A percentile compares a stretch with the other conserved stretches of the same genome.
These are phyloP conservation scores for Talaromyces rugulosus DNA, from an alignment of 2,329 filamentous ascomycete species.

Conservation along the genomic window DNA sequence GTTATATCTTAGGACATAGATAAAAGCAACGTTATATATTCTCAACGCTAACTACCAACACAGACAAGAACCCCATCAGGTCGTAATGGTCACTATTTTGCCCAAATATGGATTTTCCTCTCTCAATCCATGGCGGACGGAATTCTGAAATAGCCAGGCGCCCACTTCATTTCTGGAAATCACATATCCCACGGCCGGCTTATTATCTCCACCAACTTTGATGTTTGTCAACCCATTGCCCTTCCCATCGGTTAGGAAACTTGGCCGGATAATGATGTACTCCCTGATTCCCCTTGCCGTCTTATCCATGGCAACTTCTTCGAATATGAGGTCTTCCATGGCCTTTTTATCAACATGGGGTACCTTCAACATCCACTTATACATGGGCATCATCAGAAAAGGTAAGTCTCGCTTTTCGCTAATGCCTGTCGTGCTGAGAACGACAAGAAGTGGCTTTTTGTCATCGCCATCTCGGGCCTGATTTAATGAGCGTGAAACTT, in stretches of 20 bases:
- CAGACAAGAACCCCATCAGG: not conserved
- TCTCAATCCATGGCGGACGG: conserved; percentile 12
- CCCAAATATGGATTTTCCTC: not conserved
- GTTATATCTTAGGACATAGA: not conserved
- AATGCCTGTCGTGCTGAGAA: conserved; percentile 32
- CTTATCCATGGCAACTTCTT: not conserved
- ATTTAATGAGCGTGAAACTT: conserved; percentile 11
- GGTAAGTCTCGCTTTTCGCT: conserved; percentile 28
- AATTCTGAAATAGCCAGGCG: conserved; percentile 25
- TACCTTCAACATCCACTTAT: conserved; percentile 21
- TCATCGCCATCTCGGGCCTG: not conserved
- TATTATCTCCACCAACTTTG: conserved; percentile 20
- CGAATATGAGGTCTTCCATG: conserved; percentile 16
- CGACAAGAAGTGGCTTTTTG: conserved; percentile 22
- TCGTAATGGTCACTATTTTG: not conserved
- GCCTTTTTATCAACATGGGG: conserved; percentile 21
- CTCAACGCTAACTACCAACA: not conserved
- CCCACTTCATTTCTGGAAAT: conserved; percentile 27
- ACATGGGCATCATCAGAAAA: conserved; percentile 22
- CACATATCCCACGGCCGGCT: conserved; percentile 24
- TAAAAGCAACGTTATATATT: not conserved
- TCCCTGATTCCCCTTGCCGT: conserved; percentile 16
- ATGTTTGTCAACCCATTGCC: conserved; percentile 18
- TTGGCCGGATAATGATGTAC: conserved; percentile 23
- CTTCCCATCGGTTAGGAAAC: conserved; percentile 22